phyloP scores from a whole-genome alignment of 2,329 filamentous ascomycete genomes.

The Zopfia rhizophila region DNA sequence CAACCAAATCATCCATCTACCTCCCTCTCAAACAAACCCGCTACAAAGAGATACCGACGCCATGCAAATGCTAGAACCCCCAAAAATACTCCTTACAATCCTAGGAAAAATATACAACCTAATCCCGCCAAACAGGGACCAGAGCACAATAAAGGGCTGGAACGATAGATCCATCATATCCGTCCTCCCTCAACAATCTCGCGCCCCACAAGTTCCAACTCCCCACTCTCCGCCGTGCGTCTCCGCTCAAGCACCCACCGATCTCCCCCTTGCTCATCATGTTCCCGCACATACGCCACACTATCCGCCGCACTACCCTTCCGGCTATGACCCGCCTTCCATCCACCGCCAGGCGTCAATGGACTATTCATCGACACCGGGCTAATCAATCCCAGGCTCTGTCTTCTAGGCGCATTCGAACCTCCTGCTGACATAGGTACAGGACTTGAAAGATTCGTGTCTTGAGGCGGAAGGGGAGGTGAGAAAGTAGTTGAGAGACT shows the following conservation, averaged over 20 bases:
- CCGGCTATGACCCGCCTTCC: constrained; percentile 46
- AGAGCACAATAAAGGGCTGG: not conserved
- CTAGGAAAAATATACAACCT: too few species aligned
- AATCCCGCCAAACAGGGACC: too few species aligned
- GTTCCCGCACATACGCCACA: constrained; percentile 73
- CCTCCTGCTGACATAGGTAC: constrained; percentile 28
- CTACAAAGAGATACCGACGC: too few species aligned
- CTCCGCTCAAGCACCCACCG: constrained; percentile 77
- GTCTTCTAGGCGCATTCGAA: constrained; percentile 34
- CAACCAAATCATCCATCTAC: too few species aligned
- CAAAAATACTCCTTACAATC: too few species aligned
- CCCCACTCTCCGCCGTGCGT: constrained; percentile 71
- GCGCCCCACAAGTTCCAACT: constrained; percentile 72
- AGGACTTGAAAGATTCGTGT: constrained; percentile 37
- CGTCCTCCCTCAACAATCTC: constrained; percentile 69
- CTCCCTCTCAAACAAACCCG: too few species aligned
- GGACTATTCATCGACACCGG: constrained; percentile 46
- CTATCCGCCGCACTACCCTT: constrained; percentile 68
- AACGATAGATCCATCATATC: constrained; percentile 34
- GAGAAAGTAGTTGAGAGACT: constrained; percentile 36
- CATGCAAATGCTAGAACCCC: too few species aligned
- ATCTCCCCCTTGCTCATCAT: constrained; percentile 66
- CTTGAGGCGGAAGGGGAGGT: constrained; percentile 30
- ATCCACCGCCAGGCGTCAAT: constrained; percentile 42
- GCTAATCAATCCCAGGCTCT: constrained; percentile 43